These are phyloP conservation scores for Phytophthora tubulina DNA, from an alignment of 352 stramenopile genomes.

Conservation along the genomic window DNA sequence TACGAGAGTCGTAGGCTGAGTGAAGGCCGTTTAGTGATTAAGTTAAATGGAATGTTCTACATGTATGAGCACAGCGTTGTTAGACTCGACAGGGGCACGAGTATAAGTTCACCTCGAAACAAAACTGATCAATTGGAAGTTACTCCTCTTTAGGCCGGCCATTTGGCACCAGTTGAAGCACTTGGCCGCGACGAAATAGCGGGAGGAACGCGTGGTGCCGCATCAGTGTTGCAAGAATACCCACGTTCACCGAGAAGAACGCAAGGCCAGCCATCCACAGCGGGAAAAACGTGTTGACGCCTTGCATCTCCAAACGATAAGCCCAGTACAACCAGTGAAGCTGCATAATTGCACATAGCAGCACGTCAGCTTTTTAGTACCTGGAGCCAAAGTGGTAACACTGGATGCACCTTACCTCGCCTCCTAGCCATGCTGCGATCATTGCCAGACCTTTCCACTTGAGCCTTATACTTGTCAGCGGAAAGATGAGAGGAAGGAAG, in stretches of 20 bases:
- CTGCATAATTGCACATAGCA: constrained; percentile 33
- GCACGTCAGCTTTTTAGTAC: constrained; percentile 12
- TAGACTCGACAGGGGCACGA: neutral
- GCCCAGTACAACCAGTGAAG: constrained; percentile 92
- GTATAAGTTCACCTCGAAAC: no score
- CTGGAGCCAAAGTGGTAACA: neutral
- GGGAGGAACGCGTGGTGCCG: constrained; percentile 65
- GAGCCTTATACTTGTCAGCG: constrained; percentile 65
- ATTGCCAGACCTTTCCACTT: constrained; percentile 75
- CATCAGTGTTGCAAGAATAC: constrained; percentile 82
- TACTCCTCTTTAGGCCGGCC: constrained; percentile 35
- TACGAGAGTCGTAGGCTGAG: constrained; percentile 23
- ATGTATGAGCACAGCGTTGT: neutral
- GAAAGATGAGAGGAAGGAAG: constrained; percentile 91
- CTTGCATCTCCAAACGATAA: constrained; percentile 92
- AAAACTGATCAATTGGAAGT: neutral
- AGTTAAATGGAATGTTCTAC: constrained; percentile 11
- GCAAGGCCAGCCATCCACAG: constrained; percentile 88
- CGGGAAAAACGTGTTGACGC: constrained; percentile 88
- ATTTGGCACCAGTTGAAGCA: constrained; percentile 54
- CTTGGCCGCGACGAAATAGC: constrained; percentile 57
- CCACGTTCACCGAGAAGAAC: constrained; percentile 93
- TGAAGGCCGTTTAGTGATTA: constrained; percentile 25
- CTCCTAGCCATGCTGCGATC: constrained; percentile 77
- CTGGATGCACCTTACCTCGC: constrained; percentile 57